These are phyloP conservation scores for Irpex sp. DNA, from an alignment of 1,284 basidiomycete genomes.

Conservation along the genomic window DNA sequence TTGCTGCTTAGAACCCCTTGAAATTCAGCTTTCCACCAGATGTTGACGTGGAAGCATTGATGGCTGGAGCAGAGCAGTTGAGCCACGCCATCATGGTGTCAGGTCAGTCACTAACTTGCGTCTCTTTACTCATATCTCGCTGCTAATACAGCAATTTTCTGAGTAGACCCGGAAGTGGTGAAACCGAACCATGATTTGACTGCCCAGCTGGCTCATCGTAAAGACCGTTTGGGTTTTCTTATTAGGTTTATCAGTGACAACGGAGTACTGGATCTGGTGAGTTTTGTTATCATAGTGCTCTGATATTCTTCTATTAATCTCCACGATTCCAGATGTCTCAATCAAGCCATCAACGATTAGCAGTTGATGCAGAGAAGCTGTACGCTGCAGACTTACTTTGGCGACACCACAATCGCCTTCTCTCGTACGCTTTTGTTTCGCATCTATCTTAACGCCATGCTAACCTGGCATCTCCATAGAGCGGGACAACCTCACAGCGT, in stretches of 20 bases:
- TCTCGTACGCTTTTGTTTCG: conserved; percentile 43
- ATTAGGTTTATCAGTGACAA: conserved; percentile 89
- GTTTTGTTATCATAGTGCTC: conserved; percentile 4
- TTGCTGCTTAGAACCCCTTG: conserved; percentile 65
- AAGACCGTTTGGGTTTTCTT: conserved; percentile 75
- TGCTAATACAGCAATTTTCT: background rate
- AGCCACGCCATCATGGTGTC: conserved; percentile 75
- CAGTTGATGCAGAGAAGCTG: conserved; percentile 87
- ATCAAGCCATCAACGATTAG: conserved; percentile 70
- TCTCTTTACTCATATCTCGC: background rate
- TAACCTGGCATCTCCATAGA: conserved; percentile 14
- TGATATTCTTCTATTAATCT: background rate
- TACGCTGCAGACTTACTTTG: conserved; percentile 83
- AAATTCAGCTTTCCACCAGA: conserved; percentile 80
- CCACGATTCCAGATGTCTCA: conserved; percentile 66
- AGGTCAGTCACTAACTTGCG: conserved; percentile 33
- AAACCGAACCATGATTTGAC: conserved; percentile 78
- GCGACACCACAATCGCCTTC: conserved; percentile 73
- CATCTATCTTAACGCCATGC: background rate
- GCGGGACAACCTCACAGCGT: conserved; percentile 49
- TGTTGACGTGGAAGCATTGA: conserved; percentile 76
- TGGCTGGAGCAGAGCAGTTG: conserved; percentile 75
- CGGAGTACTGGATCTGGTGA: conserved; percentile 69
- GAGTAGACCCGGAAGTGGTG: conserved; percentile 70
- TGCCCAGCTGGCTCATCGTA: conserved; percentile 74